Base-by-base conservation (phyloP, 2,329 filamentous ascomycete genomes). In the Mariannaea sp. region DNA sequence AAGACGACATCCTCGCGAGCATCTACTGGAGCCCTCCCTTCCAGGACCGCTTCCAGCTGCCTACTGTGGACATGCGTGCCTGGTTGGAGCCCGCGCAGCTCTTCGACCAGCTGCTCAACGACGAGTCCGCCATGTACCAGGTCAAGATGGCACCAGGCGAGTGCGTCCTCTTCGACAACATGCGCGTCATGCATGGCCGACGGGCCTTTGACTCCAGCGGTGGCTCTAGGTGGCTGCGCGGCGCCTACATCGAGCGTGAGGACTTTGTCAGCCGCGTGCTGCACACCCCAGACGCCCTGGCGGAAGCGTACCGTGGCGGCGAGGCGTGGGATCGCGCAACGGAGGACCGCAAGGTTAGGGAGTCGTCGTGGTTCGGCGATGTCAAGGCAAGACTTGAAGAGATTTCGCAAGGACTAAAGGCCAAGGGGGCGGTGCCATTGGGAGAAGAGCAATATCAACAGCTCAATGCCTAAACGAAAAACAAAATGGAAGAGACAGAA, bases 131-230 rank as follows among this genome's bases (percentile, higher is more conserved):
- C 55, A 72, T 91, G 47, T 88, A 87, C 66, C 80, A 93, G 75
- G 78, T 87, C 53, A 87, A 87, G 71, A 77, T 97, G 71, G 76
- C 84, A 48, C 85, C 89, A 4, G 94, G 93, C 3, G 89, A 96
- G 66, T 96, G 91, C 68, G 92, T 92, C 10, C 80, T 99, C n/a
- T 97, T 99, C 68, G 88, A 96, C 69, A 97, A 97, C 68, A 75
- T 85, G 54, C 80, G 93, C 14, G 79, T 96, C n/a, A 72, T 96
- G 67, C 94, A 97, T 75, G 93, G 92, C 0, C 79, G 94, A 4
- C 81, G 78, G 13, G 83, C 85, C 24, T 97, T 97, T 71, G 85
- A 93, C 68, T 58, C 66, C 0, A 73, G 73, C 0, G 78, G 80
- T 6, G 89, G 89, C 1, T 81, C 85, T 56, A 79, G 93, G 46